Evolutionary conservation across 2,329 filamentous ascomycete species (phyloP).

Genomic region (Dactylellina drechsleri): DNA sequence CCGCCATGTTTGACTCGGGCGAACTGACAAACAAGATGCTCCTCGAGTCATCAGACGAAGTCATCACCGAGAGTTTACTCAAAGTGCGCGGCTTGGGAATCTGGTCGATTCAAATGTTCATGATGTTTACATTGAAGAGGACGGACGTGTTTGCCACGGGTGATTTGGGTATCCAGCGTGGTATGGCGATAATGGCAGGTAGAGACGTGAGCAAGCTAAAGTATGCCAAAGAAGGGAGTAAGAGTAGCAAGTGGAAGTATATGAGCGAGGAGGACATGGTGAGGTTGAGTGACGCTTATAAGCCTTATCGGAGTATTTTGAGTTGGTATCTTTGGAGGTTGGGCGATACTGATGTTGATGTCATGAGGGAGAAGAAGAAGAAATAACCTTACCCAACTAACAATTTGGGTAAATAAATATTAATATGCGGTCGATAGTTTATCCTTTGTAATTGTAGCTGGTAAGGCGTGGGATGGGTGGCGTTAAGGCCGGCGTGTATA

Average conservation of each 20-base stretch:
- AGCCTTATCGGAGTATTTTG: slow-evolving; percentile 72
- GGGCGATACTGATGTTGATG: slow-evolving; percentile 77
- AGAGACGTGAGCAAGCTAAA: slow-evolving; percentile 86
- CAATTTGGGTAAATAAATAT: background rate
- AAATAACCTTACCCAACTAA: background rate
- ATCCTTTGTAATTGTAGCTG: too few relatives aligned
- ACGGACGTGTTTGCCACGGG: slow-evolving; percentile 93
- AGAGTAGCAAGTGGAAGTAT: slow-evolving; percentile 90
- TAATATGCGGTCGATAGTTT: background rate
- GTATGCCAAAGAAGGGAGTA: slow-evolving; percentile 67
- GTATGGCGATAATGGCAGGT: slow-evolving; percentile 88
- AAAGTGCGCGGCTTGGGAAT: slow-evolving; percentile 85
- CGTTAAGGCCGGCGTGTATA: too few relatives aligned
- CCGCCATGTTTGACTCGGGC: slow-evolving; percentile 79
- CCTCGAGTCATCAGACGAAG: slow-evolving; percentile 81
- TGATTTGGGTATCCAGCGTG: slow-evolving; percentile 91
- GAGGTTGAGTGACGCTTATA: slow-evolving; percentile 80
- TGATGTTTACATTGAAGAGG: slow-evolving; percentile 91
- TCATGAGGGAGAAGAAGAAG: slow-evolving; percentile 60
- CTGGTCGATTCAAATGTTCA: slow-evolving; percentile 99
- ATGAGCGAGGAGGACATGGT: slow-evolving; percentile 95
- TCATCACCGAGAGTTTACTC: slow-evolving; percentile 81
- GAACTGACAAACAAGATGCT: slow-evolving; percentile 81
- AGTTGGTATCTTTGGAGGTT: slow-evolving; percentile 81
- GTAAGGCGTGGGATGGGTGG: too few relatives aligned